Base-by-base conservation (phyloP, 2,329 filamentous ascomycete species). In the Aspergillus brasiliensis region DNA sequence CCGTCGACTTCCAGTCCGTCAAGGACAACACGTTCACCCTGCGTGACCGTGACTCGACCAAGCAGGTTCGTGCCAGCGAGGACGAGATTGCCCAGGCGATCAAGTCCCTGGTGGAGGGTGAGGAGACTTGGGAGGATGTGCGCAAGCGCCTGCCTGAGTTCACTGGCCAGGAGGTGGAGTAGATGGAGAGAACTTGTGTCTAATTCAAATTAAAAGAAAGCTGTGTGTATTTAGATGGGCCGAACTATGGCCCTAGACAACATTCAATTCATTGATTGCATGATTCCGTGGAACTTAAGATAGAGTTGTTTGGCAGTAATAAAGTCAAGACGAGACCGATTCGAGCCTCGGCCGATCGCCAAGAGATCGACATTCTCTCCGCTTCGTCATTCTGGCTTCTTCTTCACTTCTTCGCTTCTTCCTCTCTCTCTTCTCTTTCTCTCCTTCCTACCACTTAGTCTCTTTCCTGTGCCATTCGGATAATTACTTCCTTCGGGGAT, bases 1-100 rank as follows among this genome's bases (percentile, higher is more conserved):
- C 94, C 0, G 86, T 98, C 61, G 94, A 98, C 77, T 98, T 97
- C 85, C 91, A 98, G 82, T 96, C 91, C 51, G 82, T 97, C 67
- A 88, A 96, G 78, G 92, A 97, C 75, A 86, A 86, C 73, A 90
- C 90, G 7, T 86, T 96, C 73, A 98, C 94, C 1, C 85, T 98
- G 65, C 84, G 94, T 73, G 94, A 98, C 76, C 88, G 92, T 65
- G 95, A 98, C 80, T 90, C 89, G 44, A 97, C 91, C 56, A 90
- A 88, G 75, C 94, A 98, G 80, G 92, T 98, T 59, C 89, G 95
- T 62, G 91, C 91, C 10, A 88, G 87, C 63, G 86, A 95, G 74
- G 89, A 91, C 42, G 89, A 89, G 73, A 92, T 98, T 60, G 79
- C 95, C 61, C 84, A 86, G 58, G 91, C 92, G 27, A 85, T 95